Percentiles rank a stretch among this genome's conserved stretches.
Evolutionary conservation across 2,329 filamentous ascomycete genomes (phyloP).

Genomic region (Stagonosporopsis cucurbitacearum): DNA sequence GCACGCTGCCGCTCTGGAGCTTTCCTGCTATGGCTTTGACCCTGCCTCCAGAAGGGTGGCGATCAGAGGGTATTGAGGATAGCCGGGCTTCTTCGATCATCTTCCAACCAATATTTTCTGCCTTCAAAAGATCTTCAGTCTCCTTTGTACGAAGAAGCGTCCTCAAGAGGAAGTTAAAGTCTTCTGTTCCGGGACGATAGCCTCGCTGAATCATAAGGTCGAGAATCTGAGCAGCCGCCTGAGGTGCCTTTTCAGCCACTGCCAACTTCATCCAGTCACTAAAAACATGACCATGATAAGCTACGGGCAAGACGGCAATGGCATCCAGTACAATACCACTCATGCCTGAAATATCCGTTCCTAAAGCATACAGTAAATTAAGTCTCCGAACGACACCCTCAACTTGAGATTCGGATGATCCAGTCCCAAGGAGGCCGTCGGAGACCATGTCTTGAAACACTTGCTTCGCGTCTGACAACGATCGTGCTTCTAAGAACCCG

Average conservation of each 20-base stretch:
- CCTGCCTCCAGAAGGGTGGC: not conserved
- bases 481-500: constrained; percentile 70
- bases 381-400: constrained; percentile 34
- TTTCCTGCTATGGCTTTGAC: constrained; percentile 8
- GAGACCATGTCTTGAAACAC: constrained; percentile 92
- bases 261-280: constrained; percentile 88
- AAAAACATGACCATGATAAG: constrained; percentile 78
- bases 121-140: constrained; percentile 30
- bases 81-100: constrained; percentile 40
- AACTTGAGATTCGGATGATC: constrained; percentile 43
- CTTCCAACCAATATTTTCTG: constrained; percentile 46
- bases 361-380: constrained; percentile 37
- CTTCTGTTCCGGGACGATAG: constrained; percentile 72
- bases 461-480: constrained; percentile 71
- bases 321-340: constrained; percentile 46
- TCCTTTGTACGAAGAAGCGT: constrained; percentile 69
- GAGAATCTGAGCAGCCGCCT: constrained; percentile 75
- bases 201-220: constrained; percentile 75
- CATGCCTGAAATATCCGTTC: constrained; percentile 37
- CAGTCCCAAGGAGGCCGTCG: constrained; percentile 50
- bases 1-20: not conserved
- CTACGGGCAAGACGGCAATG: constrained; percentile 60
- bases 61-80: constrained; percentile 2
- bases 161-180: constrained; percentile 82
- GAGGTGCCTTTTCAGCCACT: constrained; percentile 66